Evolutionary conservation across 306 rosid genomes (phyloP).

Genomic region (Sphenostylis stenocarpa): DNA sequence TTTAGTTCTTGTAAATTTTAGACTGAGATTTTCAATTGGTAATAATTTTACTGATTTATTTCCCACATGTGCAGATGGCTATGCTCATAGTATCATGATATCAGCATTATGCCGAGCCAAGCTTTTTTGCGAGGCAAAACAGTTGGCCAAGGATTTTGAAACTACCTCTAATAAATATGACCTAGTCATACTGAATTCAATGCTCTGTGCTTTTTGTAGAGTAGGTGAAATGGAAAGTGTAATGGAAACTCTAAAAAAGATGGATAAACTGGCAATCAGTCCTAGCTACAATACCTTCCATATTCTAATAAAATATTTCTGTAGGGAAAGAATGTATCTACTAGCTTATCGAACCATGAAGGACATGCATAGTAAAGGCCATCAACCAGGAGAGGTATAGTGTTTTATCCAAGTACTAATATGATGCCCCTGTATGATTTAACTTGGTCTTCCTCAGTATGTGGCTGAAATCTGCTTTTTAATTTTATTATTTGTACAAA

Average conservation of each 20-base stretch:
- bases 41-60: conserved; percentile 21
- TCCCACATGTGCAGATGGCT: conserved; percentile 77
- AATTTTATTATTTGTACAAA: conserved; percentile 4
- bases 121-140: conserved; percentile 81
- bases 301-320: conserved; percentile 82
- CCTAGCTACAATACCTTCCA: conserved; percentile 86
- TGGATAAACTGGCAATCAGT: conserved; percentile 81
- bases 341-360: conserved; percentile 78
- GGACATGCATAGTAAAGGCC: conserved; percentile 86
- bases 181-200: conserved; percentile 78
- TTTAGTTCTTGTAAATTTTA: conserved; percentile 15
- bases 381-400: conserved; percentile 83
- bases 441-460: conserved; percentile 1
- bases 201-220: conserved; percentile 95
- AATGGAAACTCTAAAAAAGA: conserved; percentile 86
- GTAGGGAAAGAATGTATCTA: conserved; percentile 75
- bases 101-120: conserved; percentile 85
- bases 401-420: not conserved
- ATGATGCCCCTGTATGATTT: conserved; percentile 16
- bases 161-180: conserved; percentile 71
- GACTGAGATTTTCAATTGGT: conserved; percentile 23
- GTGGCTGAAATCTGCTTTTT: not conserved
- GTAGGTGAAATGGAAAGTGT: conserved; percentile 95
- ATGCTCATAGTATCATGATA: conserved; percentile 92
- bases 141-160: conserved; percentile 80